Percentiles rank a stretch among this genome's conserved stretches.
These are phyloP conservation scores for Bauhinia variegata DNA, from an alignment of 306 rosid species.

Conservation along the genomic window DNA sequence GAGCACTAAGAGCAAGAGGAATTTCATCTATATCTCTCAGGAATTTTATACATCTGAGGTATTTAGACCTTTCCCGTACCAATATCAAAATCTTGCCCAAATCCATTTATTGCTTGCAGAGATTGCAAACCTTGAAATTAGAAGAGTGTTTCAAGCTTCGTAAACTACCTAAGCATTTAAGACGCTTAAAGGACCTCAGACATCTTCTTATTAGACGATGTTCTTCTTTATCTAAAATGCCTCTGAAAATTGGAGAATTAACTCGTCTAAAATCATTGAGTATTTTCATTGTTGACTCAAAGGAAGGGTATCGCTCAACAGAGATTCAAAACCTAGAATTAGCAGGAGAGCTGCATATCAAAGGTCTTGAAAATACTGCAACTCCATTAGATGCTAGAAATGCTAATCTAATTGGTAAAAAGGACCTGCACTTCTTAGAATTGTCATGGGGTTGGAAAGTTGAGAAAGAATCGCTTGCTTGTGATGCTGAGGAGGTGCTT, in stretches of 20 bases:
- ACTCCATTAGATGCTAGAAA: background rate
- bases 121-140: slow-evolving; percentile 24
- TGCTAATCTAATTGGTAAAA: background rate
- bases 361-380: background rate
- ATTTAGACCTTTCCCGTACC: background rate
- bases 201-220: background rate
- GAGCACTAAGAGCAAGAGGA: accelerated
- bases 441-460: background rate
- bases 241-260: slow-evolving; percentile 3
- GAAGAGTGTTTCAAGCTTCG: accelerated
- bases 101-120: background rate
- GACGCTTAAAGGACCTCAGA: slow-evolving; percentile 8
- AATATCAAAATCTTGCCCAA: background rate
- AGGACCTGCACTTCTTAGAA: background rate
- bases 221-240: background rate
- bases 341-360: background rate
- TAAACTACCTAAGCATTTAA: slow-evolving; percentile 3
- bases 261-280: slow-evolving; percentile 16
- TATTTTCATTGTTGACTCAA: background rate
- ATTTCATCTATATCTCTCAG: background rate
- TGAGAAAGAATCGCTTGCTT: too few species aligned
- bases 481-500: background rate
- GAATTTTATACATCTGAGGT: slow-evolving; percentile 25
- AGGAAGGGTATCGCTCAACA: slow-evolving; percentile 16
- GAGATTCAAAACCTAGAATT: background rate